Conservation (phyloP, 2,329 filamentous ascomycete species). For the Diaporthe sp. region DNA sequence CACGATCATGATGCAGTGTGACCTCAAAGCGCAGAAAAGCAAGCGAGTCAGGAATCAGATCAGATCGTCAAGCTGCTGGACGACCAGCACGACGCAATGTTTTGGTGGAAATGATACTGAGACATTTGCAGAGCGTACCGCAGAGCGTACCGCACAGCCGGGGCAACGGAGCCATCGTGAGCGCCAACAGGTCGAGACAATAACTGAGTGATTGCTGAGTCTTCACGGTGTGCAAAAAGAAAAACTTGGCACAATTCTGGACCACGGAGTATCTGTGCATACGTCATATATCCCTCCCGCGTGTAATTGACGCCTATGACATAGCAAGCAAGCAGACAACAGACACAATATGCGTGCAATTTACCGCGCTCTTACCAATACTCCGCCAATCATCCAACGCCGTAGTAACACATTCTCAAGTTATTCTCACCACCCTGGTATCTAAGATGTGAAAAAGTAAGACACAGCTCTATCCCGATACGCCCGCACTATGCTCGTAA, state of each 20-base stretch:
- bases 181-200: not conserved
- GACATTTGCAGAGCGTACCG: not conserved
- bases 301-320: not conserved
- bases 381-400: not conserved
- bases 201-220: not conserved
- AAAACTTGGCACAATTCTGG: not conserved
- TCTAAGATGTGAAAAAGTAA: not conserved
- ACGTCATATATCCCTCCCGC: not conserved
- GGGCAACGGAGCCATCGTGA: not conserved
- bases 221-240: not conserved
- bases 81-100: not conserved
- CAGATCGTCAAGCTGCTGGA: not conserved
- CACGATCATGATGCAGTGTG: not conserved
- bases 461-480: constrained; percentile 11
- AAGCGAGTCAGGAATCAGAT: not conserved
- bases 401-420: not conserved
- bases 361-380: not conserved
- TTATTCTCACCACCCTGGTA: not conserved
- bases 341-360: not conserved
- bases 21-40: not conserved
- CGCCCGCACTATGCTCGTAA: not conserved
- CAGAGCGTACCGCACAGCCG: not conserved
- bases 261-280: not conserved
- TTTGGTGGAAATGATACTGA: not conserved
- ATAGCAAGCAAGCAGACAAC: not conserved